Conservation (phyloP, 2,329 filamentous ascomycete genomes). For the Trichophyton simii region DNA sequence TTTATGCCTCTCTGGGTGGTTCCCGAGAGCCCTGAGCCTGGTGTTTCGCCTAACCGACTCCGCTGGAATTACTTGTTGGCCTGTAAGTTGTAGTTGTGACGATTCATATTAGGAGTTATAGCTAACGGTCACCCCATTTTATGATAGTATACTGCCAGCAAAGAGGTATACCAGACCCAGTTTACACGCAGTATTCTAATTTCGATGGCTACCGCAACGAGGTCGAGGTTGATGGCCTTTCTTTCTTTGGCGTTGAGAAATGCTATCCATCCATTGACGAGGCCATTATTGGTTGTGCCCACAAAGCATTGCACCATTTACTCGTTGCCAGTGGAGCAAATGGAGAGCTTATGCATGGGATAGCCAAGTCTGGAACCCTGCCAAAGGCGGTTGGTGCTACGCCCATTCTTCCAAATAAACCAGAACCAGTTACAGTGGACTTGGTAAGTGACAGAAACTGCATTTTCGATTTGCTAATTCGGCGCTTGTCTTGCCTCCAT, state of each 20-base stretch:
- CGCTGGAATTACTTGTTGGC: conserved; percentile 21
- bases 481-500: no score
- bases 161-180: conserved; percentile 11
- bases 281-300: conserved; percentile 21
- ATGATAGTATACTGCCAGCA: conserved; percentile 18
- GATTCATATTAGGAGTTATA: not conserved
- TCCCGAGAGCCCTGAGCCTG: conserved; percentile 18
- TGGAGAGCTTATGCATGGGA: not conserved
- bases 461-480: not conserved
- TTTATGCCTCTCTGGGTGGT: conserved; percentile 19
- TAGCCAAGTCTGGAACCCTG: not conserved
- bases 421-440: not conserved
- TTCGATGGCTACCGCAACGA: conserved; percentile 19
- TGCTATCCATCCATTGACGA: conserved; percentile 16
- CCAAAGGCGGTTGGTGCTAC: not conserved
- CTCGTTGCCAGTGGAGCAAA: not conserved
- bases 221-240: conserved; percentile 15
- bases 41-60: conserved; percentile 14
- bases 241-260: conserved; percentile 15
- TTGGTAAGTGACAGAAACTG: not conserved
- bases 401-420: not conserved
- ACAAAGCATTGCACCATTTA: conserved; percentile 18
- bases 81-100: conserved; percentile 15
- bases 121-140: not conserved
- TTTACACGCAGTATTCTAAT: conserved; percentile 18